Evolutionary conservation across 176 grass and related monocot genomes (phyloP), one percentile per base, ranked within the genome.

Genomic region (Avena atlantica): DNA sequence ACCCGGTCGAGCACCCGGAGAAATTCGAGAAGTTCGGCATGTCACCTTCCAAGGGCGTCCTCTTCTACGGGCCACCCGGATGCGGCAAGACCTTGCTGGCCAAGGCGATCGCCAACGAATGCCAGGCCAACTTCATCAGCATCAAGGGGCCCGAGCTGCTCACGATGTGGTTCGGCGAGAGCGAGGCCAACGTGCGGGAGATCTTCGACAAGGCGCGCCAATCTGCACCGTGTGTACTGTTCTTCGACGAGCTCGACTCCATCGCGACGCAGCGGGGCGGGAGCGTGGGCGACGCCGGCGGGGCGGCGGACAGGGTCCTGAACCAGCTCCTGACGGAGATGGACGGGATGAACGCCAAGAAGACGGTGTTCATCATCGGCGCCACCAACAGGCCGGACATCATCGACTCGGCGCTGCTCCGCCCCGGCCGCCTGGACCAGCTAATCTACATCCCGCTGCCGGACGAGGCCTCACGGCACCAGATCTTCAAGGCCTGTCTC

Each of bases 161-260:
- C 10, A 92, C 93, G 2, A 92, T 88, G 90, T 92, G 93, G 90
- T 95, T 95, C 34, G 93, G 90, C 16, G 93, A 95, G 85, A 95
- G 93, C 42, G 90, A 95, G 70, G 90, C 90, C 7, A 92, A 95
- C 78, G 83, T 92, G 20, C 64, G 90, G 0, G 90, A 95, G 78
- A 88, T 95, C 14, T 95, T 95, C 31, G 88, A 90, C 74, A 95
- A 92, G 85, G 93, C 90, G 23, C 78, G 93, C 0, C 79, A 88
- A 65, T 90, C 90, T 9, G 88, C 93, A 4, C 91, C 89, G 0
- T 95, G 93, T 3, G 89, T 93, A 4, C 80, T 93, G 2, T 95
- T 95, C 71, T 95, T 95, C 51, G 91, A 95, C 69, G 93, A 95
- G 71, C 87, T 95, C 0, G 89, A 95, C 17, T 95, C 93, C 0